Percentiles rank a stretch among this genome's conserved stretches.
phyloP scores from a whole-genome alignment of 2,329 filamentous ascomycete species.

The Didymella arachidicola region DNA sequence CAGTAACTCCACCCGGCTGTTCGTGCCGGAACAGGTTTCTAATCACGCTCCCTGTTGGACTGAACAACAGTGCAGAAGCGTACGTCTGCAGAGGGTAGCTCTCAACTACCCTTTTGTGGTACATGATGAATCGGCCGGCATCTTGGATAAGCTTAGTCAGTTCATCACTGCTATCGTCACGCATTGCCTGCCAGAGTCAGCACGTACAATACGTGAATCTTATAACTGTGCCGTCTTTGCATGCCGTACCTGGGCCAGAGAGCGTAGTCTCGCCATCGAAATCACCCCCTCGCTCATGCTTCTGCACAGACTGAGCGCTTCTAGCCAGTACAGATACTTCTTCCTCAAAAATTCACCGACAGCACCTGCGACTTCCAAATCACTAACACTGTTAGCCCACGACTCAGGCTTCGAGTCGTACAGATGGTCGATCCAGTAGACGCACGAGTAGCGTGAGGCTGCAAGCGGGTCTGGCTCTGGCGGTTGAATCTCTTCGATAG shows the following conservation, averaged over 20 bases:
- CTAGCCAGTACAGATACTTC: too few species aligned
- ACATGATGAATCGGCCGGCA: slow-evolving; percentile 26
- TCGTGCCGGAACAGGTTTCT: neutral
- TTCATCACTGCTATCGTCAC: too few species aligned
- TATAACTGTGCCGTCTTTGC: too few species aligned
- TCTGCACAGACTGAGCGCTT: too few species aligned
- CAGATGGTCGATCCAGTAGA: neutral
- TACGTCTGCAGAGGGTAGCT: slow-evolving; percentile 35
- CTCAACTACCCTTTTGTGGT: slow-evolving; percentile 29
- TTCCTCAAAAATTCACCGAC: too few species aligned
- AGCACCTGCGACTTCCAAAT: too few species aligned
- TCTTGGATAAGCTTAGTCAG: slow-evolving; percentile 17
- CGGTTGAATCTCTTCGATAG: too few species aligned
- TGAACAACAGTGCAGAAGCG: slow-evolving; percentile 33
- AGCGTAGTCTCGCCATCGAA: too few species aligned
- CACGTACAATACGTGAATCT: too few species aligned
- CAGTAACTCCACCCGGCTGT: neutral
- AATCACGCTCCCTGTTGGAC: slow-evolving; percentile 26
- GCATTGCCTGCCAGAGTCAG: too few species aligned
- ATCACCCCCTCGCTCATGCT: too few species aligned
- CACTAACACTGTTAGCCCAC: neutral
- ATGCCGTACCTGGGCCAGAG: too few species aligned
- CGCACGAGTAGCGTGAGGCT: neutral
- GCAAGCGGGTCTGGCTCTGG: neutral
- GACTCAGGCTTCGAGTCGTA: neutral